Evolutionary conservation across 305 asterid genomes (phyloP).

Genomic region (Lippia alba): DNA sequence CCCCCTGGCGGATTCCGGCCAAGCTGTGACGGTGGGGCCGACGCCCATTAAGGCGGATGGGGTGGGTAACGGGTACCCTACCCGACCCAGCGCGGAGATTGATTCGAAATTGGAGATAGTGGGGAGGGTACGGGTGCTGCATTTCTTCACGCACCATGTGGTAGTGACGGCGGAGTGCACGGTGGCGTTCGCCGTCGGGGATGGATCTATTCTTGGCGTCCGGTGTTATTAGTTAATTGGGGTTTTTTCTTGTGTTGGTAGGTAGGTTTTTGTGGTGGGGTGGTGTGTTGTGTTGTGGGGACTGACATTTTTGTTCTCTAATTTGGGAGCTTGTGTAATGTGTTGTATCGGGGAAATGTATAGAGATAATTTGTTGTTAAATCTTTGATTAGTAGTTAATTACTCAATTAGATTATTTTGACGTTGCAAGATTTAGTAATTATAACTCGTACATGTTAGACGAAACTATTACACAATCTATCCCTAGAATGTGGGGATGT

Average conservation of each 20-base stretch:
- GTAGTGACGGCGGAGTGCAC: constrained; percentile 70
- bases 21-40: constrained; percentile 52
- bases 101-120: constrained; percentile 75
- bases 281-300: neutral
- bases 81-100: constrained; percentile 82
- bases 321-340: neutral
- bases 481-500: no score
- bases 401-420: no score
- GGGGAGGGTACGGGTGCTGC: constrained; percentile 82
- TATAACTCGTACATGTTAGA: no score
- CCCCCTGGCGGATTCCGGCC: constrained; percentile 45
- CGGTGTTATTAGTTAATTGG: constrained; percentile 52
- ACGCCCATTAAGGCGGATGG: constrained; percentile 50
- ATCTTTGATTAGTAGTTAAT: no score
- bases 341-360: neutral
- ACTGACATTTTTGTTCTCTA: neutral
- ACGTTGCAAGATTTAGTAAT: no score
- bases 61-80: constrained; percentile 49
- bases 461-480: no score
- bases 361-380: neutral
- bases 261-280: neutral
- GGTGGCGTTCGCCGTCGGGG: constrained; percentile 62
- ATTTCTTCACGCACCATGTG: constrained; percentile 71
- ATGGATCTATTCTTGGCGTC: constrained; percentile 85
- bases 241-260: no score